Conservation (phyloP, 306 rosid species). For the Adenanthera pavonina region DNA sequence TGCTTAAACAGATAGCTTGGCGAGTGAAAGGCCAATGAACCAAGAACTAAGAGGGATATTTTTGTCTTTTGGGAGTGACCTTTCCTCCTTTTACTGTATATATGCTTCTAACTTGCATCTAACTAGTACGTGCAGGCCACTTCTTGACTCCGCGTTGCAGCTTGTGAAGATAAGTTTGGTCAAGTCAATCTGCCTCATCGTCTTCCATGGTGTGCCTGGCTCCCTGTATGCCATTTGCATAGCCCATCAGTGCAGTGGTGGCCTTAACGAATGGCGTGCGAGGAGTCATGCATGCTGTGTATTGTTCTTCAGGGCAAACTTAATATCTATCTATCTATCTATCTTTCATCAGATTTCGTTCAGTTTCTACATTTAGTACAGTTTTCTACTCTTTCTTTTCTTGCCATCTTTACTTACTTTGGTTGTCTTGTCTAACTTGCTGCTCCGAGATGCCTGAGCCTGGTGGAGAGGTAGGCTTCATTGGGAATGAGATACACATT, state of each 20-base stretch:
- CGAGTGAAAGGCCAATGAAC: neutral
- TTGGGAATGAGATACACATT: neutral
- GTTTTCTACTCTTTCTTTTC: conserved; percentile 11
- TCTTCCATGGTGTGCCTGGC: conserved; percentile 79
- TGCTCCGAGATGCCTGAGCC: neutral
- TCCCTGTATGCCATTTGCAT: conserved; percentile 99
- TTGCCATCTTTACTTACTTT: neutral
- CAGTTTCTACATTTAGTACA: neutral
- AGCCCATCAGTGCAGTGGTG: conserved; percentile 73
- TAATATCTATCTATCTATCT: neutral
- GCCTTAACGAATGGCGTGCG: conserved; percentile 94
- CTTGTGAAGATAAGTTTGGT: conserved; percentile 7
- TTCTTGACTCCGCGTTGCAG: conserved; percentile 1
- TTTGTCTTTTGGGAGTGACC: conserved; percentile 28
- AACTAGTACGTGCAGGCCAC: conserved; percentile 14
- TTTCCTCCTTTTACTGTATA: conserved; percentile 18
- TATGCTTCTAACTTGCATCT: conserved; percentile 26
- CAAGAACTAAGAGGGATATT: neutral
- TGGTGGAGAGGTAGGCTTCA: neutral
- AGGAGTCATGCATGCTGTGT: conserved; percentile 93
- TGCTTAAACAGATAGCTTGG: conserved; percentile 44
- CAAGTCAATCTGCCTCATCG: conserved; percentile 8
- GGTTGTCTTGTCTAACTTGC: conserved; percentile 1
- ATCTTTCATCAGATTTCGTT: neutral
- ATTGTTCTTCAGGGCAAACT: neutral